These are phyloP conservation scores for Sutorius eximius DNA, from an alignment of 1,284 basidiomycete species.

Conservation along the genomic window DNA sequence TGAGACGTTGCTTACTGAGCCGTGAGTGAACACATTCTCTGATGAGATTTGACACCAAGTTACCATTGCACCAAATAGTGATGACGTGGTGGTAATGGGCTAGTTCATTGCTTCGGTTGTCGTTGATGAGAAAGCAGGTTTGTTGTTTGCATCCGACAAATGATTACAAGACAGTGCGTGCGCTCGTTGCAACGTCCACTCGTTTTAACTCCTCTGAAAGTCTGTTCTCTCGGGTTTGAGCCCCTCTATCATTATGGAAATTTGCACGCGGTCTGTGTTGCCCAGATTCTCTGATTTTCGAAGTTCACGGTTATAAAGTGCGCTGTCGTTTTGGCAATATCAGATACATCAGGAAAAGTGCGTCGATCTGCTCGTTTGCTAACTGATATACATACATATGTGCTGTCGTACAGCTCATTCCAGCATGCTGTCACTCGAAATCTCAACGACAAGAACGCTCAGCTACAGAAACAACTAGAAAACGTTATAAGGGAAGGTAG, in stretches of 20 bases:
- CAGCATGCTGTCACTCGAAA: conserved; percentile 78
- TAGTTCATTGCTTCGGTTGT: neutral
- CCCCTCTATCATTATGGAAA: conserved; percentile 73
- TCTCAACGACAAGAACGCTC: conserved; percentile 75
- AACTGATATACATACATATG: neutral
- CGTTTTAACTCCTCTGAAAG: conserved; percentile 38
- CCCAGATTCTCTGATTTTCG: neutral
- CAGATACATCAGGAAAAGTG: conserved; percentile 82
- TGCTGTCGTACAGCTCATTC: conserved; percentile 55
- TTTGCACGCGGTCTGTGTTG: conserved; percentile 64
- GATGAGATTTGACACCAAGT: conserved; percentile 4
- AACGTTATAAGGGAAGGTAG: conserved; percentile 78
- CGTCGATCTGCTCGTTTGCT: conserved; percentile 14
- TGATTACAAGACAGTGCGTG: conserved; percentile 79
- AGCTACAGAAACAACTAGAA: conserved; percentile 77
- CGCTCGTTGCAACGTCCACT: conserved; percentile 25
- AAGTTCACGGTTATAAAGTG: conserved; percentile 43
- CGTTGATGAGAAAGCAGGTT: conserved; percentile 45
- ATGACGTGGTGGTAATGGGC: conserved; percentile 73
- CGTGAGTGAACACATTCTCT: conserved; percentile 44
- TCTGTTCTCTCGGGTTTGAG: conserved; percentile 80
- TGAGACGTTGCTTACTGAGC: conserved; percentile 74
- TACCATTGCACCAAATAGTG: conserved; percentile 43
- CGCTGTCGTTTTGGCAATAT: conserved; percentile 86
- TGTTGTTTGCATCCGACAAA: conserved; percentile 79